These are phyloP conservation scores for Suhomyces chickasaworum DNA, from an alignment of 1,139 yeast genomes.

Conservation along the genomic window DNA sequence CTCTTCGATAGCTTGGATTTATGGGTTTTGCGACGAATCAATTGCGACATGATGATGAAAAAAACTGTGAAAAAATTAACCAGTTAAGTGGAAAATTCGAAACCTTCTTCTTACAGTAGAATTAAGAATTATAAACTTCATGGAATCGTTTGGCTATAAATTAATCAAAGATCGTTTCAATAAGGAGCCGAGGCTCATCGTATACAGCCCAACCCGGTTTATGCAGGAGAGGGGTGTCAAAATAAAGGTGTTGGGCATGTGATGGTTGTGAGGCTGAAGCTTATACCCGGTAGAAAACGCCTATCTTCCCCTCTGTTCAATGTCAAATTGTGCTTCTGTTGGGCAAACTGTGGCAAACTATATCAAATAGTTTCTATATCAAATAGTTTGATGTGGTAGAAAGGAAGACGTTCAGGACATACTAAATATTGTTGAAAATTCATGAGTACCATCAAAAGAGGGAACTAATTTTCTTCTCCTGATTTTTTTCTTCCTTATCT, in stretches of 20 bases:
- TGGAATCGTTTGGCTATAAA: neutral
- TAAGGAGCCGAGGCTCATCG: constrained; percentile 7
- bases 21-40: neutral
- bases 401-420: too few species aligned
- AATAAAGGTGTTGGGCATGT: constrained; percentile 1
- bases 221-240: constrained; percentile 6
- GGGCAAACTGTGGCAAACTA: neutral
- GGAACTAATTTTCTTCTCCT: too few species aligned
- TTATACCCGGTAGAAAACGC: neutral
- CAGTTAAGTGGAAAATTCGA: neutral
- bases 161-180: neutral
- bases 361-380: neutral
- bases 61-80: neutral
- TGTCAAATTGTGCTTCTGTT: neutral
- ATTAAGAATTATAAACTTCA: neutral
- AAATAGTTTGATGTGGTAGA: too few species aligned
- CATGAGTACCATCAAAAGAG: too few species aligned
- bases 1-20: constrained; percentile 6
- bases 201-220: neutral
- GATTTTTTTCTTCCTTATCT: too few species aligned
- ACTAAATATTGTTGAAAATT: too few species aligned
- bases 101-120: neutral
- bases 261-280: constrained; percentile 3
- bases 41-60: constrained; percentile 1
- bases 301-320: neutral